phyloP scores from a whole-genome alignment of 1,139 yeast genomes.

The Hansenula sp. region DNA sequence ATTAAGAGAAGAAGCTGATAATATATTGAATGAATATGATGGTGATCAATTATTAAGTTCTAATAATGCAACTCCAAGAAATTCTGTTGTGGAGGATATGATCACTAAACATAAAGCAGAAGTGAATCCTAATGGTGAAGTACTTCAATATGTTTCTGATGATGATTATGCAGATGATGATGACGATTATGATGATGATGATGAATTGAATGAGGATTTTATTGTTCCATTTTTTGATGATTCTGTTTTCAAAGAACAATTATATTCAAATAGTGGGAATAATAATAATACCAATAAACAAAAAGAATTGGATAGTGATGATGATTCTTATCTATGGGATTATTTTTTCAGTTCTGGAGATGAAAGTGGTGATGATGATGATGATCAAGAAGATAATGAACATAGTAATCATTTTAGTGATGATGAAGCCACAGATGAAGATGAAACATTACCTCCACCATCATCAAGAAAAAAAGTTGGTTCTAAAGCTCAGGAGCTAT shows the following conservation, averaged over 20 bases:
- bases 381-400: constrained; percentile 32
- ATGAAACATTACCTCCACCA: constrained; percentile 65
- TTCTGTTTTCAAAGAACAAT: constrained; percentile 24
- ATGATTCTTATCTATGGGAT: constrained; percentile 45
- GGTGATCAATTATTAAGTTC: constrained; percentile 28
- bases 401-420: constrained; percentile 32
- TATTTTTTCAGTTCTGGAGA: constrained; percentile 40
- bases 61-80: constrained; percentile 23
- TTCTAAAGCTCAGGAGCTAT: constrained; percentile 78
- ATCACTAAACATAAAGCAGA: constrained; percentile 19
- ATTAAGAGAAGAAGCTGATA: constrained; percentile 41
- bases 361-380: constrained; percentile 31
- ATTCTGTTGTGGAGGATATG: constrained; percentile 23
- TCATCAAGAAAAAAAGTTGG: constrained; percentile 55
- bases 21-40: constrained; percentile 34
- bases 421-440: constrained; percentile 94
- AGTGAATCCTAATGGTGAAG: constrained; percentile 15
- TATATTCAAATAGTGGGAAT: constrained; percentile 8
- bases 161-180: constrained; percentile 15
- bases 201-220: constrained; percentile 18
- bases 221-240: constrained; percentile 33
- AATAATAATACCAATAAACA: not conserved
- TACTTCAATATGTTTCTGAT: constrained; percentile 16
- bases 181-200: constrained; percentile 26
- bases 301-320: constrained; percentile 18